Evolutionary conservation across 75 land plant genomes (phyloP).

Genomic region (Cunninghamia lanceolata): DNA sequence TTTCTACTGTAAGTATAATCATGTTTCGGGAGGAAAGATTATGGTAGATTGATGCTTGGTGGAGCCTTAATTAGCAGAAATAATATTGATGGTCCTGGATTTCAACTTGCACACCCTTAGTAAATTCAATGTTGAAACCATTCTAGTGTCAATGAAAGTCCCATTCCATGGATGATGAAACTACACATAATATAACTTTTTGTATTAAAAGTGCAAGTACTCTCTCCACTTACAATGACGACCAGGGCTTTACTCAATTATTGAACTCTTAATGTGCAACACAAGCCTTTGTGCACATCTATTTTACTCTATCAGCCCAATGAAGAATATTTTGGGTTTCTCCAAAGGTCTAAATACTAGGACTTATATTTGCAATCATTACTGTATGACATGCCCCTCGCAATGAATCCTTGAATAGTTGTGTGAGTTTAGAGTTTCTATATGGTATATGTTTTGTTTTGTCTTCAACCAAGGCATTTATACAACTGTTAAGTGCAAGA

Average conservation of each 20-base stretch:
- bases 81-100: slow-evolving; percentile 53
- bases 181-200: too few species aligned
- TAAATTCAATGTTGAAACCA: too few species aligned
- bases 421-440: slow-evolving; percentile 94
- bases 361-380: slow-evolving; percentile 96
- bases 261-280: too few species aligned
- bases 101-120: slow-evolving; percentile 30
- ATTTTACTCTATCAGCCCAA: slow-evolving; percentile 98
- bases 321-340: slow-evolving; percentile 94
- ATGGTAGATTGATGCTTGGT: slow-evolving; percentile 32
- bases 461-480: slow-evolving; percentile 90
- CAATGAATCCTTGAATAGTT: slow-evolving; percentile 87
- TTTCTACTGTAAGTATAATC: too few species aligned
- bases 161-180: too few species aligned
- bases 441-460: too few species aligned
- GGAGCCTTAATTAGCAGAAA: slow-evolving; percentile 64
- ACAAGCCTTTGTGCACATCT: slow-evolving; percentile 90
- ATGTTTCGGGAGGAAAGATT: slow-evolving; percentile 58
- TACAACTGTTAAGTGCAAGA: slow-evolving; percentile 90
- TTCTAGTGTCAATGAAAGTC: too few species aligned
- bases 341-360: slow-evolving; percentile 67
- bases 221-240: too few species aligned
- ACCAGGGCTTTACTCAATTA: too few species aligned
- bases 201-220: too few species aligned
- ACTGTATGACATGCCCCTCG: slow-evolving; percentile 90